Base-by-base conservation (phyloP, 352 stramenopile genomes). In the Elongisporangium senticosum region DNA sequence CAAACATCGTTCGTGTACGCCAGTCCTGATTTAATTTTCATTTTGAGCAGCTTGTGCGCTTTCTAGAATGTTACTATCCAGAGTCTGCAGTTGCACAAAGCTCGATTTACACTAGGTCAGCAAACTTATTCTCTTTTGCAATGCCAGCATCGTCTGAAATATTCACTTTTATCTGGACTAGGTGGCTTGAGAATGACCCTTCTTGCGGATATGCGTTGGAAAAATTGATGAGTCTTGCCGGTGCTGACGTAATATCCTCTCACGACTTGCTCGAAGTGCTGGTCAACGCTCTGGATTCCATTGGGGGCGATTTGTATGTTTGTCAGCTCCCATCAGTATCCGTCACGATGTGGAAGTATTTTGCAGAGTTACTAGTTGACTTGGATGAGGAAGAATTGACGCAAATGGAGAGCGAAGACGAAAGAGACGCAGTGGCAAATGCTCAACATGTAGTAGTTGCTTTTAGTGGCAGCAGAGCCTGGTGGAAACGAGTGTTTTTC, bases 401-500 rank as follows among this genome's bases (percentile, higher is more conserved):
- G 24, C 39, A 21, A 22, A n/a, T 49, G 4, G 55, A 53, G 24
- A 22, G 55, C 3, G 48, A 63, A 14, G 65, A 64, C 3, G 58
- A 22, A 21, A n/a, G 21, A 57, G 39, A 54, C 43, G 23, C 15
- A 39, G 49, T 22, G 21, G 28, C 52, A 23, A 56, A n/a, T 23
- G 17, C 59, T 7, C 53, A 66, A 63, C 51, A 65, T 53, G 71
- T 64, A 21, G 59, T 80, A 51, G 52, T 55, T 54, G 69, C 73
- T 54, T 58, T 80, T 20, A 67, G 69, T 43, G 33, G 33, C 8
- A 51, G 21, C 37, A 28, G 71, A 65, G 22, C 62, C 17, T 93
- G 83, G 83, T 93, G 83, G 83, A 81, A 78, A 23, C 63, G 69
- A n/a, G 51, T 80, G 1, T 93, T 75, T 59, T 85, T 89, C 50